Percentiles rank a stretch among this genome's conserved stretches.
Conservation (phyloP, 2,329 filamentous ascomycete species). For the Teratosphaeria viscida region DNA sequence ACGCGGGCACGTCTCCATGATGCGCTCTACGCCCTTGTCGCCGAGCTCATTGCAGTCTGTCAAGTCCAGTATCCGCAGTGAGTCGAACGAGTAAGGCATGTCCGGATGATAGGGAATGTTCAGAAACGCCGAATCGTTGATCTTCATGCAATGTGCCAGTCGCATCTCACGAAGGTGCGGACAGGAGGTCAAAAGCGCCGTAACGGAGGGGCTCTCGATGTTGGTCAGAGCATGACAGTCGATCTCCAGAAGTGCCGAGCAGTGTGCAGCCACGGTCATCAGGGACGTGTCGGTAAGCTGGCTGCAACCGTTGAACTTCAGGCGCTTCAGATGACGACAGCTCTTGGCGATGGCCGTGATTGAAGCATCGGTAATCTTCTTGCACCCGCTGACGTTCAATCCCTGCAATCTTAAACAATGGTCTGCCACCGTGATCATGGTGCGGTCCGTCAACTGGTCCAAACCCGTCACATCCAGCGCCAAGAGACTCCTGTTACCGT, state of each 20-base stretch:
- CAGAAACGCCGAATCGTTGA: slow-evolving; percentile 83
- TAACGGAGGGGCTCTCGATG: slow-evolving; percentile 75
- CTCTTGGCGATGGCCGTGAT: slow-evolving; percentile 68
- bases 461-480: slow-evolving; percentile 84
- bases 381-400: slow-evolving; percentile 82
- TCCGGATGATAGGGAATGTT: slow-evolving; percentile 56
- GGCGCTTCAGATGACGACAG: slow-evolving; percentile 79
- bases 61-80: slow-evolving; percentile 83
- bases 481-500: slow-evolving; percentile 68
- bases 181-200: slow-evolving; percentile 65
- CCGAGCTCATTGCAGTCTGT: slow-evolving; percentile 78
- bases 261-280: slow-evolving; percentile 75
- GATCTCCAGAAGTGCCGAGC: slow-evolving; percentile 89
- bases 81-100: slow-evolving; percentile 51
- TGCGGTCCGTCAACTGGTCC: slow-evolving; percentile 68
- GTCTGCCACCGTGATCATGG: slow-evolving; percentile 65
- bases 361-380: slow-evolving; percentile 74
- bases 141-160: slow-evolving; percentile 70
- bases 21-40: slow-evolving; percentile 78
- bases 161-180: slow-evolving; percentile 82
- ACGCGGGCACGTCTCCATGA: slow-evolving; percentile 75
- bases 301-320: slow-evolving; percentile 90
- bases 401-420: slow-evolving; percentile 82
- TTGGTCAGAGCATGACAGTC: slow-evolving; percentile 78
- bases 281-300: slow-evolving; percentile 76